Evolutionary conservation across 169 alveolate species (phyloP).

Genomic region (Miamiensis avidus): DNA sequence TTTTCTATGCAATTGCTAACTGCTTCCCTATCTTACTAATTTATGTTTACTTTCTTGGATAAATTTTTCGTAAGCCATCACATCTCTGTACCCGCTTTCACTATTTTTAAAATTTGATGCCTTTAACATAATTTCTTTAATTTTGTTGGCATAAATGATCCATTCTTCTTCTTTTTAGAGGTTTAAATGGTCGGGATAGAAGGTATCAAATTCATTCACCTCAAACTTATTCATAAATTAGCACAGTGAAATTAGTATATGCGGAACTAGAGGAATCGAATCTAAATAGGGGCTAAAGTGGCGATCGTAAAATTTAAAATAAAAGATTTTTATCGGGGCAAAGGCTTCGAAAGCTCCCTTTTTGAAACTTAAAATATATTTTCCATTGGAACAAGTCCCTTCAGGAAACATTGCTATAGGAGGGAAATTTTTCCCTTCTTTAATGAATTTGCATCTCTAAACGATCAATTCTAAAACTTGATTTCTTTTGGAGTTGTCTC

Average conservation of each 20-base stretch:
- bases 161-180: slow-evolving; percentile 32
- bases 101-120: slow-evolving; percentile 8
- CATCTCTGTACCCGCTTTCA: slow-evolving; percentile 39
- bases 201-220: slow-evolving; percentile 38
- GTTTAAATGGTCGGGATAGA: slow-evolving; percentile 30
- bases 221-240: slow-evolving; percentile 25
- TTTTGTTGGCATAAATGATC: slow-evolving; percentile 38
- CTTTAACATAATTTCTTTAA: slow-evolving; percentile 34
- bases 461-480: slow-evolving; percentile 48
- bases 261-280: slow-evolving; percentile 16
- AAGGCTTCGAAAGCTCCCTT: slow-evolving; percentile 68
- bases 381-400: slow-evolving; percentile 73
- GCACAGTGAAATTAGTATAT: slow-evolving; percentile 5
- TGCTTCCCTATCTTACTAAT: too few relatives aligned
- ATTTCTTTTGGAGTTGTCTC: slow-evolving; percentile 46
- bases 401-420: slow-evolving; percentile 73
- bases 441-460: slow-evolving; percentile 45
- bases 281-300: slow-evolving; percentile 26
- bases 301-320: slow-evolving; percentile 21
- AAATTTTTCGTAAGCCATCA: slow-evolving; percentile 19
- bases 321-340: slow-evolving; percentile 29
- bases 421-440: slow-evolving; percentile 52
- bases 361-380: slow-evolving; percentile 60
- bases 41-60: background rate
- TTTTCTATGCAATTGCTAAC: too few relatives aligned